These are phyloP conservation scores for Tilletia indica DNA, from an alignment of 1,284 basidiomycete genomes.

Conservation along the genomic window DNA sequence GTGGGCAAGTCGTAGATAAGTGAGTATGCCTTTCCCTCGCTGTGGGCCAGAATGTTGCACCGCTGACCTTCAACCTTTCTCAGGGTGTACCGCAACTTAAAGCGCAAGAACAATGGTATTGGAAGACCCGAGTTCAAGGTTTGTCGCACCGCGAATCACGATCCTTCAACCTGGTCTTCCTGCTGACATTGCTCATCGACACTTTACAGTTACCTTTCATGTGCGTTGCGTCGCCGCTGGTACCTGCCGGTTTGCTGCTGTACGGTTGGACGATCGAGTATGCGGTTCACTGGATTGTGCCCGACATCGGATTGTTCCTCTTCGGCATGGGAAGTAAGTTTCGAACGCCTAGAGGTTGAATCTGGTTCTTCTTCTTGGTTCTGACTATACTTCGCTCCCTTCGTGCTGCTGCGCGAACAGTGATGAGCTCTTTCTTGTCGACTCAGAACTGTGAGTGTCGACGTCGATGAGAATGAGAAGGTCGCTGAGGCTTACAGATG, in stretches of 20 bases:
- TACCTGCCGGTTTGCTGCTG: slow-evolving; percentile 66
- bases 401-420: background rate
- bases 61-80: background rate
- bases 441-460: slow-evolving; percentile 57
- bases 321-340: slow-evolving; percentile 20
- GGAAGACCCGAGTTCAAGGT: slow-evolving; percentile 66
- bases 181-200: background rate
- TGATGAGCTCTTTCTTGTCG: slow-evolving; percentile 18
- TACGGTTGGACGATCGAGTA: slow-evolving; percentile 68
- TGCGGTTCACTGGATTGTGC: slow-evolving; percentile 66
- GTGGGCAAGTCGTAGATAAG: slow-evolving; percentile 63
- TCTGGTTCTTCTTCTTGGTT: background rate
- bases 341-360: background rate
- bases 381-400: background rate
- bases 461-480: slow-evolving; percentile 62
- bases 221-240: slow-evolving; percentile 63
- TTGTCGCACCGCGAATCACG: slow-evolving; percentile 24
- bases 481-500: background rate
- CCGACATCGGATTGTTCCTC: slow-evolving; percentile 59
- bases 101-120: slow-evolving; percentile 61
- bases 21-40: background rate
- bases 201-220: slow-evolving; percentile 60
- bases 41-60: background rate
- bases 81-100: slow-evolving; percentile 62
- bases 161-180: slow-evolving; percentile 28